Evolutionary conservation across 179 eudicot species (phyloP).

Genomic region (Spergularia azorica): DNA sequence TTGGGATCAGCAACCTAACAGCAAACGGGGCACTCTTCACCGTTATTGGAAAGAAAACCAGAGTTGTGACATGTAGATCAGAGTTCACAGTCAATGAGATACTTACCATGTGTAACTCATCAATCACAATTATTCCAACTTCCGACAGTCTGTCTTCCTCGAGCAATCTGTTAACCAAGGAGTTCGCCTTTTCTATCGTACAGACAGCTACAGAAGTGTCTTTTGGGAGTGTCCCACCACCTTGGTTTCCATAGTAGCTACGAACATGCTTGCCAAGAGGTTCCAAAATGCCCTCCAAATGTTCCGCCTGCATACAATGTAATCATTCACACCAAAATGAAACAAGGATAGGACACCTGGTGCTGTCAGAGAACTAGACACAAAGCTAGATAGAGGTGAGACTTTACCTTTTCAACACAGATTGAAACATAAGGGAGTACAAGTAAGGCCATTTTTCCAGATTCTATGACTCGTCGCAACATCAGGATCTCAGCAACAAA

Average conservation of each 20-base stretch:
- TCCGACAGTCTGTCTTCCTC: slow-evolving; percentile 98
- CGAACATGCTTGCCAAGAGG: slow-evolving; percentile 95
- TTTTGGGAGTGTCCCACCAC: slow-evolving; percentile 92
- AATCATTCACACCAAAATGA: slow-evolving; percentile 6
- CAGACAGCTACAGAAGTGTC: slow-evolving; percentile 98
- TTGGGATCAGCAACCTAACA: slow-evolving; percentile 95
- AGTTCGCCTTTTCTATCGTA: slow-evolving; percentile 98
- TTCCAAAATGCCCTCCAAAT: slow-evolving; percentile 81
- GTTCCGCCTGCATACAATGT: slow-evolving; percentile 67
- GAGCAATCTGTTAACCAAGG: slow-evolving; percentile 81
- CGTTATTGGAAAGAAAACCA: background rate
- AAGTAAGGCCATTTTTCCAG: slow-evolving; percentile 91
- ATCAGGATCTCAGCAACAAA: slow-evolving; percentile 98
- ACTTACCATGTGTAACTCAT: slow-evolving; percentile 98
- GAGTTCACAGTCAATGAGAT: slow-evolving; percentile 12
- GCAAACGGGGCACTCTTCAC: slow-evolving; percentile 29
- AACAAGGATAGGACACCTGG: background rate
- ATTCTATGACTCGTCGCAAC: slow-evolving; percentile 73
- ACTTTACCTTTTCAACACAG: slow-evolving; percentile 89
- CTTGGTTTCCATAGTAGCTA: slow-evolving; percentile 96
- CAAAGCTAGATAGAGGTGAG: slow-evolving; percentile 2
- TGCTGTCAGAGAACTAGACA: background rate
- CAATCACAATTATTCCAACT: slow-evolving; percentile 96
- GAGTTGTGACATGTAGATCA: background rate
- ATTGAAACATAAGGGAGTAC: slow-evolving; percentile 98